Evolutionary conservation across 2,329 filamentous ascomycete species (phyloP).

Genomic region (Berkeleyomyces basicola): DNA sequence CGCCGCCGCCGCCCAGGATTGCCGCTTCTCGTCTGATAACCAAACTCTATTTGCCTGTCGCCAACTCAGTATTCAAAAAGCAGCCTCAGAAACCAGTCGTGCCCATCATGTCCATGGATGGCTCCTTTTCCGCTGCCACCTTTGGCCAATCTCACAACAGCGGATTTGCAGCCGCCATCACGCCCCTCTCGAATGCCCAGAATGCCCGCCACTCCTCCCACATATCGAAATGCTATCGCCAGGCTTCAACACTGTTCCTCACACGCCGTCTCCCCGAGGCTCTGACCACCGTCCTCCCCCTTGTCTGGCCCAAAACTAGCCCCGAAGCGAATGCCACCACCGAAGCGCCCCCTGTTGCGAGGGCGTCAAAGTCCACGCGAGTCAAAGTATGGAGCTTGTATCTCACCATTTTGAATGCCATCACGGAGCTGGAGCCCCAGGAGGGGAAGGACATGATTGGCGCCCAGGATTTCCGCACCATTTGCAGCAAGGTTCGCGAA

Average conservation of each 20-base stretch:
- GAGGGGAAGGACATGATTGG: conserved; percentile 85
- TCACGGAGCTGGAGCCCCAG: conserved; percentile 74
- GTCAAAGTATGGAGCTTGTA: conserved; percentile 98
- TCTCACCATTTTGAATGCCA: conserved; percentile 78
- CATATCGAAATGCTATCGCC: conserved; percentile 84
- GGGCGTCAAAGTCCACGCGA: conserved; percentile 62
- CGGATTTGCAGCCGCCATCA: conserved; percentile 46
- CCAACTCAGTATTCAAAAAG: neutral
- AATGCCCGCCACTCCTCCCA: conserved; percentile 45
- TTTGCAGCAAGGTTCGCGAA: conserved; percentile 72
- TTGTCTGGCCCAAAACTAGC: conserved; percentile 47
- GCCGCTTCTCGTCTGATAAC: neutral
- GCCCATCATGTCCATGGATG: conserved; percentile 27
- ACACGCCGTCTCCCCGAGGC: conserved; percentile 87
- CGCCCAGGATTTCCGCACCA: conserved; percentile 62
- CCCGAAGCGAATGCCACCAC: conserved; percentile 28
- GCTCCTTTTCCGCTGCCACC: conserved; percentile 25
- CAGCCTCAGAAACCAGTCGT: neutral
- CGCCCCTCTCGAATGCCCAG: conserved; percentile 45
- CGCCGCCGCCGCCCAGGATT: neutral
- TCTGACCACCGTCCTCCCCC: conserved; percentile 64
- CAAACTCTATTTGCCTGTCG: neutral
- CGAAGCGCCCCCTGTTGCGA: conserved; percentile 57
- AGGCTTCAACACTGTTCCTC: conserved; percentile 84
- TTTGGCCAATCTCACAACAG: conserved; percentile 28